Evolutionary conservation across 1,284 basidiomycete species (phyloP).

Genomic region (Ceratobasidium sp.): DNA sequence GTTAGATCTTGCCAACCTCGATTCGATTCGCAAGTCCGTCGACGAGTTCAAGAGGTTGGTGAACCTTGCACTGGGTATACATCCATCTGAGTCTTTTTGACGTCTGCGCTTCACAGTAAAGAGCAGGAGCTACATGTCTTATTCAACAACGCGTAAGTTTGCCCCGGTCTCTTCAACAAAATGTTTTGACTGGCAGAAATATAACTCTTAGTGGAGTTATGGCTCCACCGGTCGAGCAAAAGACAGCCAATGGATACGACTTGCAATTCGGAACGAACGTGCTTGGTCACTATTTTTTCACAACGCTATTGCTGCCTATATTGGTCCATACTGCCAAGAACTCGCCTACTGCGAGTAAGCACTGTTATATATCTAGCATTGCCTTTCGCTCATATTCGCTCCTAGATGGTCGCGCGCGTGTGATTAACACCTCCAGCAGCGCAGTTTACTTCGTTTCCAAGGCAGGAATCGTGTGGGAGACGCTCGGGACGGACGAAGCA

Average conservation of each 20-base stretch:
- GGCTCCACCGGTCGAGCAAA: conserved; percentile 60
- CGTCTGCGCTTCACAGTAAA: conserved; percentile 55
- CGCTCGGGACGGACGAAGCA: conserved; percentile 54
- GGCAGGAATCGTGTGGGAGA: conserved; percentile 55
- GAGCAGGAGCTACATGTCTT: conserved; percentile 66
- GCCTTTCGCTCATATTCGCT: neutral
- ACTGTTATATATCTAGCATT: neutral
- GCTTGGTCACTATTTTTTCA: conserved; percentile 67
- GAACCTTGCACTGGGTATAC: neutral
- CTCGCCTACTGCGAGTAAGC: conserved; percentile 29
- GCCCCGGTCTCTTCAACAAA: neutral
- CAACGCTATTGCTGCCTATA: conserved; percentile 65
- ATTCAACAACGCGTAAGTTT: conserved; percentile 66
- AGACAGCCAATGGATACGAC: conserved; percentile 68
- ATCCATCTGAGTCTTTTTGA: neutral
- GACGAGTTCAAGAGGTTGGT: conserved; percentile 65
- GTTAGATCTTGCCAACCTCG: conserved; percentile 71
- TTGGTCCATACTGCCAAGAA: conserved; percentile 60
- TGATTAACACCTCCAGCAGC: conserved; percentile 60
- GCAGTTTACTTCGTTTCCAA: conserved; percentile 53
- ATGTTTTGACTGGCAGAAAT: neutral
- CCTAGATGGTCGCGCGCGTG: conserved; percentile 60
- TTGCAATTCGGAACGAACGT: conserved; percentile 74
- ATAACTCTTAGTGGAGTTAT: conserved; percentile 67
- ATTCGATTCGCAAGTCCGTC: conserved; percentile 65